Evolutionary conservation across 352 stramenopile genomes (phyloP).

Genomic region (Pythium periplocum): DNA sequence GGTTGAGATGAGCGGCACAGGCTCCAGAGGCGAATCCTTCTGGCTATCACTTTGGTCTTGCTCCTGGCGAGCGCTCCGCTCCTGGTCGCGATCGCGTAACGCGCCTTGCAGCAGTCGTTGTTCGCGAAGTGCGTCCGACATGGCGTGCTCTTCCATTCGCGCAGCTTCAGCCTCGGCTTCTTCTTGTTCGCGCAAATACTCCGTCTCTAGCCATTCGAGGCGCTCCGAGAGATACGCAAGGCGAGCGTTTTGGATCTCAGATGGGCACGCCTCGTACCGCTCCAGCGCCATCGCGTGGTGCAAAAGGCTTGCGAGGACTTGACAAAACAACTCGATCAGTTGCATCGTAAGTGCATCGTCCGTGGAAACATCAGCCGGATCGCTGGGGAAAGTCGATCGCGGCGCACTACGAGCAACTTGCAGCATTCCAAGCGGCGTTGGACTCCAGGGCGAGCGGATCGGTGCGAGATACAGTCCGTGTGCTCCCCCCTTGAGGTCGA

Average conservation of each 20-base stretch:
- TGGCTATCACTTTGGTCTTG: not conserved
- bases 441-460: slow-evolving; percentile 48
- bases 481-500: slow-evolving; percentile 52
- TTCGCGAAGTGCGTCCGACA: slow-evolving; percentile 19
- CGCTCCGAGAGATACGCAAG: slow-evolving; percentile 36
- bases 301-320: slow-evolving; percentile 50
- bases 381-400: not conserved
- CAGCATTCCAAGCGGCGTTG: slow-evolving; percentile 50
- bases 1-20: slow-evolving; percentile 31
- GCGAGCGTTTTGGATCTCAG: slow-evolving; percentile 42
- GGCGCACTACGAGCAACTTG: slow-evolving; percentile 41
- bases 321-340: slow-evolving; percentile 46
- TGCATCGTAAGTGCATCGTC: slow-evolving; percentile 53
- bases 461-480: slow-evolving; percentile 51
- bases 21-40: slow-evolving; percentile 6
- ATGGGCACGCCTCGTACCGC: slow-evolving; percentile 37
- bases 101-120: slow-evolving; percentile 27
- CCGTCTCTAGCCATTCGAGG: slow-evolving; percentile 32
- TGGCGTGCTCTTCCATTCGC: slow-evolving; percentile 11
- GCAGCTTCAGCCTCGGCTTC: slow-evolving; percentile 21
- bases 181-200: slow-evolving; percentile 27
- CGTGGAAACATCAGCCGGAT: slow-evolving; percentile 6
- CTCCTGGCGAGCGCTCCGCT: not conserved
- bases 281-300: slow-evolving; percentile 51
- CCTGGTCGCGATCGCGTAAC: slow-evolving; percentile 7